phyloP scores from a whole-genome alignment of 2,329 filamentous ascomycete species.

The Xylaria sp. region DNA sequence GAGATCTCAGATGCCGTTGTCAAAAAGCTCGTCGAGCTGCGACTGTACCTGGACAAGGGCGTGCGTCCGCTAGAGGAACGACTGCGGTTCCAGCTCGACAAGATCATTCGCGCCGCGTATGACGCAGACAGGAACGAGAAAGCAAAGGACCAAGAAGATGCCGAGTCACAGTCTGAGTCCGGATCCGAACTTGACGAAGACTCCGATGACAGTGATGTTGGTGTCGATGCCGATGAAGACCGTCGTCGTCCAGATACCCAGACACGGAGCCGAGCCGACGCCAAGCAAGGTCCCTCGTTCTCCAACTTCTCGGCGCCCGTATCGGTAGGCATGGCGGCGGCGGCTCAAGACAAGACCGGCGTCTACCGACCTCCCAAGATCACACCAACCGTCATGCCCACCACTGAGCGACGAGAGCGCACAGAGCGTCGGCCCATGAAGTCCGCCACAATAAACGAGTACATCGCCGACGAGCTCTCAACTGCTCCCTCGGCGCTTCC shows the following conservation, averaged over 20 bases:
- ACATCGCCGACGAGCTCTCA: slow-evolving; percentile 86
- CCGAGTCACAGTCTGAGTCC: slow-evolving; percentile 53
- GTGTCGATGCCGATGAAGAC: slow-evolving; percentile 49
- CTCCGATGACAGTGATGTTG: slow-evolving; percentile 50
- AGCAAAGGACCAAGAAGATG: slow-evolving; percentile 49
- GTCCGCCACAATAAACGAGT: slow-evolving; percentile 91
- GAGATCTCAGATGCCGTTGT: slow-evolving; percentile 75
- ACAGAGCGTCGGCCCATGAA: slow-evolving; percentile 72
- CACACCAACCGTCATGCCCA: slow-evolving; percentile 85
- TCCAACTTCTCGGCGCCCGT: slow-evolving; percentile 52
- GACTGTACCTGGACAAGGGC: slow-evolving; percentile 93
- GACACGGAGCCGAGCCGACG: slow-evolving; percentile 47
- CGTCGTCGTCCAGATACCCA: slow-evolving; percentile 10
- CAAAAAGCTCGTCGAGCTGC: slow-evolving; percentile 87
- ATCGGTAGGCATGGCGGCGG: slow-evolving; percentile 50
- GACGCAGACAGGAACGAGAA: slow-evolving; percentile 68
- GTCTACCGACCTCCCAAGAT: slow-evolving; percentile 92
- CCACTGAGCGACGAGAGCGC: slow-evolving; percentile 71
- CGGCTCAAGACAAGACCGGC: slow-evolving; percentile 65
- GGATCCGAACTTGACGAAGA: slow-evolving; percentile 51
- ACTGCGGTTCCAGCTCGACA: slow-evolving; percentile 95
- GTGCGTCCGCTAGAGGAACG: slow-evolving; percentile 89
- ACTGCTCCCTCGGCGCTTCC: slow-evolving; percentile 84
- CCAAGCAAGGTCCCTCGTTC: slow-evolving; percentile 34
- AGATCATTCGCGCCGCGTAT: slow-evolving; percentile 88